Percentiles rank a stretch among this genome's conserved stretches.
Evolutionary conservation across 805 yeast species (phyloP).

Genomic region (Soucietia sequanensis): DNA sequence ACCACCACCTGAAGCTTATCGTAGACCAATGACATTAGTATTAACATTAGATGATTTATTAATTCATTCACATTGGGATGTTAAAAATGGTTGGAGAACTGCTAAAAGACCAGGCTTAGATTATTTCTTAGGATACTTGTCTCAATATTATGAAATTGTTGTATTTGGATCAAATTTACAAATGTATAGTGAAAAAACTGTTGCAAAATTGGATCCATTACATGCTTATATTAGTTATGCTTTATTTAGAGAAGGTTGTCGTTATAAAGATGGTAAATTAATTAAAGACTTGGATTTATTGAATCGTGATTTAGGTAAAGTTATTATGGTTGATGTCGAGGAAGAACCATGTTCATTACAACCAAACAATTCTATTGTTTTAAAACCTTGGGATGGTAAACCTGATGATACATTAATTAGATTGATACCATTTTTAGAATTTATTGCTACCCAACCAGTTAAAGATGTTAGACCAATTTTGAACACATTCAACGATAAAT

Average conservation of each 20-base stretch:
- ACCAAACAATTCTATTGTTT: slow-evolving; percentile 90
- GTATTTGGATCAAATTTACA: slow-evolving; percentile 81
- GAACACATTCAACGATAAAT: slow-evolving; percentile 65
- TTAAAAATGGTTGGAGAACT: slow-evolving; percentile 94
- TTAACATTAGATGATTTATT: slow-evolving; percentile 85
- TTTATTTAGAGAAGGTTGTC: slow-evolving; percentile 86
- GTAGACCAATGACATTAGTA: slow-evolving; percentile 89
- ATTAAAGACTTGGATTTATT: slow-evolving; percentile 86
- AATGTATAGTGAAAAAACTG: slow-evolving; percentile 81
- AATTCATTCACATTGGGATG: slow-evolving; percentile 89
- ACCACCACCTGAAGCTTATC: slow-evolving; percentile 85
- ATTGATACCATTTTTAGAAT: slow-evolving; percentile 91
- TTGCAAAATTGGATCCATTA: slow-evolving; percentile 88
- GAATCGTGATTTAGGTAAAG: slow-evolving; percentile 86
- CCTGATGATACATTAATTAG: slow-evolving; percentile 77
- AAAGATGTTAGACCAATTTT: slow-evolving; percentile 90
- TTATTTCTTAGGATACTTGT: slow-evolving; percentile 89
- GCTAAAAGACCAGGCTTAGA: slow-evolving; percentile 99
- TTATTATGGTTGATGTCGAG: slow-evolving; percentile 76
- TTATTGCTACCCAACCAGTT: slow-evolving; percentile 81
- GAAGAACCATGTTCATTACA: slow-evolving; percentile 72
- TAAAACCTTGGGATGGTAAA: slow-evolving; percentile 83
- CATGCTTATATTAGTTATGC: slow-evolving; percentile 87
- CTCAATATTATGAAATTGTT: slow-evolving; percentile 95
- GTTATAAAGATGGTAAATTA: slow-evolving; percentile 82